phyloP scores from a whole-genome alignment of 31 red algal species.

The Asparagopsis taxiformis region DNA sequence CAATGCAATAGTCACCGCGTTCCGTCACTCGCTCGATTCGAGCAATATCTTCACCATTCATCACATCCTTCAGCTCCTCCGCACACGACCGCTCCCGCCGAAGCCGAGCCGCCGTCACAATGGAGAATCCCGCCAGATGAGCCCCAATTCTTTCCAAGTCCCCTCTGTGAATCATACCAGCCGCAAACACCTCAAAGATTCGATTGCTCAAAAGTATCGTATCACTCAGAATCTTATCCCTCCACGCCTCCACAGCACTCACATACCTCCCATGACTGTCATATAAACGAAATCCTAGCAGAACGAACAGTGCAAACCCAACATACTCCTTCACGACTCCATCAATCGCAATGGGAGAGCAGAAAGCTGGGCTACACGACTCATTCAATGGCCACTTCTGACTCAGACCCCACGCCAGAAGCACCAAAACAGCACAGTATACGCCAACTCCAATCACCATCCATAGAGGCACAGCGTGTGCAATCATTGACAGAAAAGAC shows the following conservation, averaged over 20 bases:
- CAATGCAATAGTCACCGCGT: not conserved
- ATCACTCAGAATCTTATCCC: not conserved
- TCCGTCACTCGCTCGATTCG: not conserved
- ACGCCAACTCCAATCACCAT: too few relatives aligned
- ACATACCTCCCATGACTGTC: constrained; percentile 15
- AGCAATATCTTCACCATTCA: not conserved
- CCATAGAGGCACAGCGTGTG: too few relatives aligned
- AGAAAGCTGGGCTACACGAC: not conserved
- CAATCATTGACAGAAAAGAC: too few relatives aligned
- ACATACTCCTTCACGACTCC: constrained; percentile 11
- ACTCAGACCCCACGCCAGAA: not conserved
- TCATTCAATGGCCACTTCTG: not conserved
- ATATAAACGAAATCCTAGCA: constrained; percentile 11
- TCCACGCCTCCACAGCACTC: constrained; percentile 4
- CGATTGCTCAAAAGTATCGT: not conserved
- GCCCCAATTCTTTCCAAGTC: constrained; percentile 1
- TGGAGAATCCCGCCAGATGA: not conserved
- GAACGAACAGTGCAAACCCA: constrained; percentile 16
- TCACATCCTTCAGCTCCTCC: not conserved
- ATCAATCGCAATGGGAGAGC: not conserved
- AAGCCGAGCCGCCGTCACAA: constrained; percentile 3
- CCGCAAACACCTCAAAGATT: not conserved
- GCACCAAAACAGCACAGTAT: not conserved
- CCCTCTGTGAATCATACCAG: not conserved
- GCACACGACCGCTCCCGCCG: not conserved